These are phyloP conservation scores for Verticillium albo-atrum DNA, from an alignment of 2,329 filamentous ascomycete genomes.

Conservation along the genomic window DNA sequence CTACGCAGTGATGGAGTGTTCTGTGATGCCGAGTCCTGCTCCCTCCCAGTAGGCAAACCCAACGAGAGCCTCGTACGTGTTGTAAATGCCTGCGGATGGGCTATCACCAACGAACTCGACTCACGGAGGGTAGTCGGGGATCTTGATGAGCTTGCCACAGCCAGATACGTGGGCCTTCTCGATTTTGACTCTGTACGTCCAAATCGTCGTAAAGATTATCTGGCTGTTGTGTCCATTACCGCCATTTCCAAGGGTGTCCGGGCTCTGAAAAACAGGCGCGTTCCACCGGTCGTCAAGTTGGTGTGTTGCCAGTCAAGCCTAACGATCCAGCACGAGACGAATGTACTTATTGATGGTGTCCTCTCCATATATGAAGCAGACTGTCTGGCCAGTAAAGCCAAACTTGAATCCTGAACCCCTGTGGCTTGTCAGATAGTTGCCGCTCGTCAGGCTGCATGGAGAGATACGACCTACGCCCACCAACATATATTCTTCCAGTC, in stretches of 20 bases:
- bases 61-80: constrained; percentile 53
- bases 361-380: constrained; percentile 51
- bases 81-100: constrained; percentile 51
- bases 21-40: constrained; percentile 52
- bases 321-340: constrained; percentile 54
- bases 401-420: constrained; percentile 51
- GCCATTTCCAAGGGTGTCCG: constrained; percentile 38
- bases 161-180: constrained; percentile 42
- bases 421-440: constrained; percentile 2
- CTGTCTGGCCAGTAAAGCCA: constrained; percentile 47
- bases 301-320: constrained; percentile 58
- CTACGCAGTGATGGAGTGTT: constrained; percentile 54
- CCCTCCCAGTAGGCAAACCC: constrained; percentile 52
- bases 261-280: constrained; percentile 50
- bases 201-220: constrained; percentile 54
- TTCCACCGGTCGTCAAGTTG: constrained; percentile 52
- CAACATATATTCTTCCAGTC: constrained; percentile 56
- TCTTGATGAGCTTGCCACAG: constrained; percentile 38
- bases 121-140: constrained; percentile 27
- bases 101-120: constrained; percentile 43
- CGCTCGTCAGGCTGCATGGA: neutral
- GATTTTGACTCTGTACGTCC: constrained; percentile 56
- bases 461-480: constrained; percentile 45
- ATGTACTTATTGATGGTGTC: constrained; percentile 41
- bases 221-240: constrained; percentile 36